Evolutionary conservation across 495 filamentous ascomycete genomes (phyloP), one percentile per base, ranked within the genome.

Genomic region (Usnea hakonensis): DNA sequence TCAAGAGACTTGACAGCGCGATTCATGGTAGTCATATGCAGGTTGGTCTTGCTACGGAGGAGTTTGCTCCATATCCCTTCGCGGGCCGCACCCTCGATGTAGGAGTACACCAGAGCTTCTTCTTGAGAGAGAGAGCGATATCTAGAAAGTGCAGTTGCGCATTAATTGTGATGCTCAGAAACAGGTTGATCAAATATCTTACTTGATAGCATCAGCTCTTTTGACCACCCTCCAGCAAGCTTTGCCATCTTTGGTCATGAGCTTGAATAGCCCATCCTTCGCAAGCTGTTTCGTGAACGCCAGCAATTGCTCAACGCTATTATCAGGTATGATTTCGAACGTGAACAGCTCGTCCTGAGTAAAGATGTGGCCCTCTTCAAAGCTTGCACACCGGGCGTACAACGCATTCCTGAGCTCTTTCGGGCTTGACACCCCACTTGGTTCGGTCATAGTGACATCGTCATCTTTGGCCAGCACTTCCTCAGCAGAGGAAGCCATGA

Each of bases 31-130:
- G 85, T 84, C 66, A 90, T 87, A 75, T 93, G 89, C 65, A 95
- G 78, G 68, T 89, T 89, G 33, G 87, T 85, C 59, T 84, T 83
- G 52, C 74, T 79, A 68, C 89, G 86, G 60, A 98, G 85, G 5
- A 84, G 85, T 64, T 88, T 86, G 55, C 87, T 85, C 94, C 94
- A 98, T 60, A 95, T 88, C 33, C 93, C 95, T 63, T 91, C 86
- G 46, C 80, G 80, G 30, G 84, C 88, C 30, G 87, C 84, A 55
- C 87, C 84, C 68, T 97, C 92, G 67, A 98, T 92, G 63, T 87
- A 82, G 61, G 83, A 81, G 79, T 93, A 97, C 5, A 97, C 84
- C 58, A 95, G 75, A 65, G 83, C 81, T 69, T 95, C 90, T 64
- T 95, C 89, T 52, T 75, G 68, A 64, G 73, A 82, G 32, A 90